Evolutionary conservation across 1,284 basidiomycete genomes (phyloP).

Genomic region (Moesziomyces sp.): DNA sequence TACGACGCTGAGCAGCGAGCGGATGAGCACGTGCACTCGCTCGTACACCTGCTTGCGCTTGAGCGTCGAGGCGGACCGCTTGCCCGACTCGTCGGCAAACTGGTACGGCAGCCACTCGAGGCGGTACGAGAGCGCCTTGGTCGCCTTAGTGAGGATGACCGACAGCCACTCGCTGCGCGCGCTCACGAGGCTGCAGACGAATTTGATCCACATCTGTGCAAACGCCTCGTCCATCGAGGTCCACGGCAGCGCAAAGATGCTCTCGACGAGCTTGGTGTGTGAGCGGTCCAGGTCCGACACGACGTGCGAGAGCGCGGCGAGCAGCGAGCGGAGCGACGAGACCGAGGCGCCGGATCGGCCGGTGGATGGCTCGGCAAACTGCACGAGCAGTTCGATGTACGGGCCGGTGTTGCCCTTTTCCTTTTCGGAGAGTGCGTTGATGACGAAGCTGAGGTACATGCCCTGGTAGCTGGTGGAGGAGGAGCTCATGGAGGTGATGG

Average conservation of each 20-base stretch:
- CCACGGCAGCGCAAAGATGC: conserved; percentile 90
- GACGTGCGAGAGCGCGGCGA: conserved; percentile 71
- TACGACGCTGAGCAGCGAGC: conserved; percentile 85
- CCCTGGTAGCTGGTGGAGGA: conserved; percentile 70
- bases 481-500: conserved; percentile 27
- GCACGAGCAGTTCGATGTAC: conserved; percentile 72
- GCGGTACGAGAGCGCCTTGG: conserved; percentile 76
- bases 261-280: conserved; percentile 86
- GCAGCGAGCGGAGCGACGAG: conserved; percentile 65
- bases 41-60: conserved; percentile 82
- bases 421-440: conserved; percentile 82
- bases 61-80: conserved; percentile 29
- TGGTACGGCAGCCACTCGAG: conserved; percentile 49
- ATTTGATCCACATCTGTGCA: conserved; percentile 72
- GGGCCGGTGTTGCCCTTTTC: conserved; percentile 67
- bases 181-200: conserved; percentile 89
- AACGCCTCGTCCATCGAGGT: conserved; percentile 79
- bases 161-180: conserved; percentile 93
- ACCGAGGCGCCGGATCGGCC: conserved; percentile 40
- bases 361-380: conserved; percentile 68
- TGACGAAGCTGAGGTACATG: conserved; percentile 85
- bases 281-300: conserved; percentile 77
- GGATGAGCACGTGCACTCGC: conserved; percentile 84
- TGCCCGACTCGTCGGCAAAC: conserved; percentile 36
- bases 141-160: conserved; percentile 81